A percentile compares a stretch with the other conserved stretches of the same genome.
These are phyloP conservation scores for Hypoxylon sp. DNA, from an alignment of 2,329 filamentous ascomycete genomes.

Conservation along the genomic window DNA sequence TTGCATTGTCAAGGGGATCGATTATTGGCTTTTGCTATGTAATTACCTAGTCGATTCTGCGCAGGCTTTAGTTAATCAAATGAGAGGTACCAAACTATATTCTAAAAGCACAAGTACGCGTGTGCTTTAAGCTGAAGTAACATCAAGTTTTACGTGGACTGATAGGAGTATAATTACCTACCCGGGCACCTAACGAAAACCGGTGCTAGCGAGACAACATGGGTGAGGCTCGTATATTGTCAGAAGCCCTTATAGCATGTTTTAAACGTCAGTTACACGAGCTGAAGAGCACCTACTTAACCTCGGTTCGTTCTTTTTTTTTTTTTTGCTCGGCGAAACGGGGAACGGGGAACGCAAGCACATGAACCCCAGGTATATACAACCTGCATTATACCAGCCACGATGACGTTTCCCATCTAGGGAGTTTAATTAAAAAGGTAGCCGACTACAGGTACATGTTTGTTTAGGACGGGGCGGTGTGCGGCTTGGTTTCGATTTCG, in stretches of 20 bases:
- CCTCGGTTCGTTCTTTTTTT: not conserved
- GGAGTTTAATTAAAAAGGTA: too few relatives aligned
- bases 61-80: not conserved
- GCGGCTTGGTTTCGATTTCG: not conserved
- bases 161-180: not conserved
- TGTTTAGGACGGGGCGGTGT: not conserved
- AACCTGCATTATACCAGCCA: slow-evolving; percentile 9
- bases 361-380: slow-evolving; percentile 3
- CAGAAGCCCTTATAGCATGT: too few relatives aligned
- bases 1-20: not conserved
- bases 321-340: not conserved
- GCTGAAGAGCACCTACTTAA: not conserved
- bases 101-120: too few relatives aligned
- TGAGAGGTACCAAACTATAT: not conserved
- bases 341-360: not conserved
- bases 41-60: not conserved
- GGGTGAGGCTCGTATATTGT: not conserved
- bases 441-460: too few relatives aligned
- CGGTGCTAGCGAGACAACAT: not conserved
- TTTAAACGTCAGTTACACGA: too few relatives aligned
- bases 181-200: not conserved
- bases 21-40: not conserved
- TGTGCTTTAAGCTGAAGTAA: not conserved
- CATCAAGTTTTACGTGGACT: not conserved
- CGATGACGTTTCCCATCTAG: slow-evolving; percentile 3